A percentile compares a stretch with the other conserved stretches of the same genome.
These are phyloP conservation scores for Pseudonitzschia pungens DNA, from an alignment of 108 stramenopile genomes.

Conservation along the genomic window DNA sequence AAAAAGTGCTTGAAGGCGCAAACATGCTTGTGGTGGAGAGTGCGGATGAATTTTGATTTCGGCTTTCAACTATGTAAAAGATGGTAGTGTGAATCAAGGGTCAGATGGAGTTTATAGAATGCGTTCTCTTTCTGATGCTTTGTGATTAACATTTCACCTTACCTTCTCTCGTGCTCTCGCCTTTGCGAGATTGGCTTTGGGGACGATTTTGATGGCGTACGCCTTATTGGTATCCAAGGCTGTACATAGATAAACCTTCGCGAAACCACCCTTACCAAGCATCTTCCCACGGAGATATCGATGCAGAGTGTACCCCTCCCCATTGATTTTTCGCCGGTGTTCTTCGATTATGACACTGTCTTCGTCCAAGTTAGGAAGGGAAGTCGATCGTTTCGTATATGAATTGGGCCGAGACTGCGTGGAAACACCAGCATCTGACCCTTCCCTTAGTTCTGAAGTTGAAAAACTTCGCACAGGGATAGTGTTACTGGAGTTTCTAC, in stretches of 20 bases:
- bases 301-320: constrained; percentile 84
- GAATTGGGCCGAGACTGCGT: not conserved
- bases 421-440: not conserved
- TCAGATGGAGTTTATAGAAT: not conserved
- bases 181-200: constrained; percentile 89
- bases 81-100: not conserved
- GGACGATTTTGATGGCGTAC: constrained; percentile 93
- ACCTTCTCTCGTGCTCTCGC: constrained; percentile 90
- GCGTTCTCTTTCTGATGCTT: not conserved
- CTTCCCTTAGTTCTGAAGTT: constrained; percentile 22
- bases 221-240: constrained; percentile 78
- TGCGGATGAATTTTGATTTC: constrained; percentile 98
- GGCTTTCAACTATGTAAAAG: constrained; percentile 83
- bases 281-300: constrained; percentile 77
- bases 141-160: constrained; percentile 15
- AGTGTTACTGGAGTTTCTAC: not conserved
- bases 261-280: constrained; percentile 93
- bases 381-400: constrained; percentile 17
- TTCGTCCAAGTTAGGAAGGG: constrained; percentile 8
- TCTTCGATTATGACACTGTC: constrained; percentile 71
- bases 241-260: constrained; percentile 88
- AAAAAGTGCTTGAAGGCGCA: constrained; percentile 98
- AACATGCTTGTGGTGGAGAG: constrained; percentile 88
- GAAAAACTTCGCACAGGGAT: constrained; percentile 3
- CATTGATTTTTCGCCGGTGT: constrained; percentile 64